Conservation (phyloP, 192 early-diverging fungal species). For the Coemansia sp. region DNA sequence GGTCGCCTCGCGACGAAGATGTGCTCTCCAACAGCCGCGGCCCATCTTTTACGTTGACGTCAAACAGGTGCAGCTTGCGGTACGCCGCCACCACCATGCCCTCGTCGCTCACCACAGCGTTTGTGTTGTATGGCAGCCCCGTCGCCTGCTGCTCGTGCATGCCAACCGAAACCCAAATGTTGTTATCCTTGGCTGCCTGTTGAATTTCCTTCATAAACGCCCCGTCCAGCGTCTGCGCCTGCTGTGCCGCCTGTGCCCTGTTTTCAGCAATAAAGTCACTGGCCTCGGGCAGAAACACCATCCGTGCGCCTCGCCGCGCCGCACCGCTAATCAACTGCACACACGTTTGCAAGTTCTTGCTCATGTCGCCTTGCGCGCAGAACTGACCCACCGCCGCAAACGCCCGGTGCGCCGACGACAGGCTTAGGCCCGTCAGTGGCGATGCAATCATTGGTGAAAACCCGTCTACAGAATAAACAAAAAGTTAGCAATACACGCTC, state of each 20-base stretch:
- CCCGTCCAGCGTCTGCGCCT: conserved; percentile 54
- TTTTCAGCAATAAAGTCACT: conserved; percentile 74
- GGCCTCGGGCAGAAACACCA: conserved; percentile 80
- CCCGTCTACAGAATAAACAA: conserved; percentile 18
- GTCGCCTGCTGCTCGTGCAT: conserved; percentile 62
- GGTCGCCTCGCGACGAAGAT: conserved; percentile 18
- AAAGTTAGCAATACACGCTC: no score
- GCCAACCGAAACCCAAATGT: conserved; percentile 73
- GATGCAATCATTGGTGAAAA: conserved; percentile 42
- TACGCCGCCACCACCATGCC: conserved; percentile 60
- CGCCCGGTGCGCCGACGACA: conserved; percentile 31
- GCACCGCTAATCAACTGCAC: conserved; percentile 58
- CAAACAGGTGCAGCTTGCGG: conserved; percentile 81
- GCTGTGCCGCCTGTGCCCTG: conserved; percentile 47
- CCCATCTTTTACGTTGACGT: conserved; percentile 56
- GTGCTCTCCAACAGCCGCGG: conserved; percentile 42
- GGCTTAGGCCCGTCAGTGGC: conserved; percentile 27
- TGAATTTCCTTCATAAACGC: conserved; percentile 63
- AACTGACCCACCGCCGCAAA: conserved; percentile 70
- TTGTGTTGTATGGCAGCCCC: conserved; percentile 61
- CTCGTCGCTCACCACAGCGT: conserved; percentile 60
- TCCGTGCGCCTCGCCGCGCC: conserved; percentile 60
- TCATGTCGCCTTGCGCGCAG: conserved; percentile 60
- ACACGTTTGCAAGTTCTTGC: conserved; percentile 61
- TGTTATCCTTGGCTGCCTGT: conserved; percentile 56